Conservation (phyloP, 2,329 filamentous ascomycete genomes). For the Cercospora citrullina region DNA sequence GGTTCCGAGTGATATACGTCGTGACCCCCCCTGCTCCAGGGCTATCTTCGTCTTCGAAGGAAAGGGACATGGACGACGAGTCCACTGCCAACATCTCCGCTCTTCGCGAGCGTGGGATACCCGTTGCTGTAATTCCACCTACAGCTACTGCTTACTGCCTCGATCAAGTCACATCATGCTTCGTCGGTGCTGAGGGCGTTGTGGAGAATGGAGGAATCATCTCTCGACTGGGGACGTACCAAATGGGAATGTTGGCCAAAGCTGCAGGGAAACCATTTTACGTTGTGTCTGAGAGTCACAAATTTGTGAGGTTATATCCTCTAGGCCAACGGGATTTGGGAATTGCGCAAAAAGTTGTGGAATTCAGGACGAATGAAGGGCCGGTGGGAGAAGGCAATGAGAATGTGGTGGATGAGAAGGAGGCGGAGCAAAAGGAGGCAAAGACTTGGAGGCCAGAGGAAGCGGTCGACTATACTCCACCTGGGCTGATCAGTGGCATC, state of each 20-base stretch:
- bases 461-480: conserved; percentile 67
- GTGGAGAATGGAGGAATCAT: conserved; percentile 94
- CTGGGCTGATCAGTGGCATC: conserved; percentile 68
- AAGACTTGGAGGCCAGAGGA: conserved; percentile 41
- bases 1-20: conserved; percentile 80
- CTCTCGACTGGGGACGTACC: conserved; percentile 79
- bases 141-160: conserved; percentile 78
- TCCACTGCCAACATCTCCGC: conserved; percentile 62
- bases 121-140: conserved; percentile 77
- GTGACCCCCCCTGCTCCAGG: conserved; percentile 8
- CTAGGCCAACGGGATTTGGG: conserved; percentile 78
- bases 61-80: conserved; percentile 30
- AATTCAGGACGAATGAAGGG: conserved; percentile 61
- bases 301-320: conserved; percentile 87
- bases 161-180: conserved; percentile 67
- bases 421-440: conserved; percentile 30
- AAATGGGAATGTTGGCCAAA: conserved; percentile 80
- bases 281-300: conserved; percentile 92
- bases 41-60: conserved; percentile 60
- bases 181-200: conserved; percentile 75
- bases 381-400: conserved; percentile 23
- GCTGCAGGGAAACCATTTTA: conserved; percentile 76
- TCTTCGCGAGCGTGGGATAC: conserved; percentile 71
- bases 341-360: conserved; percentile 73
- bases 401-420: conserved; percentile 30